Evolutionary conservation across 352 stramenopile species (phyloP).

Genomic region (Globisporangium spiculum): DNA sequence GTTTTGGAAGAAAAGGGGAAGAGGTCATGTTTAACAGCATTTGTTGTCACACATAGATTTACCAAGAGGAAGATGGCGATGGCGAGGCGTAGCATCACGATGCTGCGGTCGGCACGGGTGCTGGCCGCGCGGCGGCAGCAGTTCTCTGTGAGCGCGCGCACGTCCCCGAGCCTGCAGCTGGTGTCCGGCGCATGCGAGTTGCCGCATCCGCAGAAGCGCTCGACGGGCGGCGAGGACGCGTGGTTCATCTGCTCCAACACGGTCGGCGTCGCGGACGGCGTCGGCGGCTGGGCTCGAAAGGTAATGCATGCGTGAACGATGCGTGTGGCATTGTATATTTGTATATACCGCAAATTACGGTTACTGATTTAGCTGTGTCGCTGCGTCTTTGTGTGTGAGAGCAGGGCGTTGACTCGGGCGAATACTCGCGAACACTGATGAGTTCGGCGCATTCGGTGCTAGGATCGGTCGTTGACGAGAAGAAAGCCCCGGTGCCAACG

Average conservation of each 20-base stretch:
- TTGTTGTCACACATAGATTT: neutral
- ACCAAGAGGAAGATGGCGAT: conserved; percentile 7
- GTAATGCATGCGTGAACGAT: conserved; percentile 20
- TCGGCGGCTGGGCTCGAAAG: conserved; percentile 85
- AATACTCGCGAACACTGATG: conserved; percentile 86
- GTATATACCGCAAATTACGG: neutral
- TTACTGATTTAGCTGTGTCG: neutral
- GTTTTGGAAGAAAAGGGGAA: neutral
- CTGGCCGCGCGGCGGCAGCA: neutral
- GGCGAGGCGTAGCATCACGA: neutral
- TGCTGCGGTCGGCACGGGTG: conserved; percentile 6
- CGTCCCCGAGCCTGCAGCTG: conserved; percentile 34
- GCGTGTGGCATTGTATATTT: neutral
- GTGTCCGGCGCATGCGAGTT: conserved; percentile 70
- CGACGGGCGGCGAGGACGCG: conserved; percentile 81
- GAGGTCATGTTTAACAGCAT: neutral
- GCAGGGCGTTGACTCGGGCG: conserved; percentile 82
- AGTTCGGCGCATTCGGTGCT: conserved; percentile 38
- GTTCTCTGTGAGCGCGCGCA: conserved; percentile 25
- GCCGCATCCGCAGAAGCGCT: conserved; percentile 81
- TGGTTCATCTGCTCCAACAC: conserved; percentile 79
- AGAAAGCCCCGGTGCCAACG: conserved; percentile 31
- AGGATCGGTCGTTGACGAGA: conserved; percentile 12
- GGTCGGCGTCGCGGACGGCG: conserved; percentile 83
- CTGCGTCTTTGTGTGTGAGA: neutral